Evolutionary conservation across 78 protist species (phyloP).

Genomic region (Speleostelium caveatum): DNA sequence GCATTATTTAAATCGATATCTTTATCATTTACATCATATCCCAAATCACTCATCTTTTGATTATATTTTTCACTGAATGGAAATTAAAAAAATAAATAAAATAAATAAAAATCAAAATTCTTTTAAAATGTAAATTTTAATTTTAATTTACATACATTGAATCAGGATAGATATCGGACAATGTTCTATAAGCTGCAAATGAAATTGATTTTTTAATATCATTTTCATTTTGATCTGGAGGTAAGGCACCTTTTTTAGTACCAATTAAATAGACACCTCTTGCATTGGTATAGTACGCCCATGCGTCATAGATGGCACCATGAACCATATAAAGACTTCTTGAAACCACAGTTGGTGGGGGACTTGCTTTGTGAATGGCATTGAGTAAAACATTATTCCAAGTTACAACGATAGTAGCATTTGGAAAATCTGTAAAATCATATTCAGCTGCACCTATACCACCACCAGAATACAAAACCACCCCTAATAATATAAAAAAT

Average conservation of each 20-base stretch:
- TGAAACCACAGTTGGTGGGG: slow-evolving; percentile 30
- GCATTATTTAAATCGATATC: background rate
- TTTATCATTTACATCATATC: slow-evolving; percentile 14
- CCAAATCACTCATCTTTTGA: slow-evolving; percentile 5
- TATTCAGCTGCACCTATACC: too few species aligned
- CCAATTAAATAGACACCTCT: slow-evolving; percentile 6
- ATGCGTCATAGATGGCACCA: slow-evolving; percentile 31
- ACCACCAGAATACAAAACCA: too few species aligned
- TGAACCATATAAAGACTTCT: slow-evolving; percentile 22
- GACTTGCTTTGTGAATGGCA: slow-evolving; percentile 7
- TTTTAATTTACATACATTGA: slow-evolving; percentile 12
- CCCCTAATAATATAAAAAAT: too few species aligned
- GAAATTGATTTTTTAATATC: slow-evolving; percentile 24
- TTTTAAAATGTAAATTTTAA: background rate
- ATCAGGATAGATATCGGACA: slow-evolving; percentile 2
- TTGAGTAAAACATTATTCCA: slow-evolving; percentile 21
- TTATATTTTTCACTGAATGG: background rate
- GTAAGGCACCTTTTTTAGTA: background rate
- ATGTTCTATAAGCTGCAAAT: slow-evolving; percentile 18
- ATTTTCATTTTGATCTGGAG: background rate
- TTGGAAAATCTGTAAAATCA: slow-evolving; percentile 37
- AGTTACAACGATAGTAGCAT: slow-evolving; percentile 11
- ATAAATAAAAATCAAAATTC: background rate
- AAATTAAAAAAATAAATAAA: too few species aligned
- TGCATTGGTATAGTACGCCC: slow-evolving; percentile 13